These are phyloP conservation scores for Heliamphora exappendiculata DNA, from an alignment of 148 eudicot species.

Conservation along the genomic window DNA sequence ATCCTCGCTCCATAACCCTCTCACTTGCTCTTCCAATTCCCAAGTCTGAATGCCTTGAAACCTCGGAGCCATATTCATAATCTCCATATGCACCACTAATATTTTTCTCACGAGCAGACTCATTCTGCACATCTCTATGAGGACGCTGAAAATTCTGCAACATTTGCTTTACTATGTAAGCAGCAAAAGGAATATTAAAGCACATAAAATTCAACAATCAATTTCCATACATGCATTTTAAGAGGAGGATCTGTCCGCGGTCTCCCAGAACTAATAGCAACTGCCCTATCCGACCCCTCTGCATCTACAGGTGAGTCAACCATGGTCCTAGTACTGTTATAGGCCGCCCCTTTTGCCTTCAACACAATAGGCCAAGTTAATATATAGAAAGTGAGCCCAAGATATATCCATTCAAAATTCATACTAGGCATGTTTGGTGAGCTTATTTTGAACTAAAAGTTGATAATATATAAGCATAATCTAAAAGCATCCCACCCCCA, in stretches of 20 bases:
- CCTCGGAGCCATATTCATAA: conserved; percentile 40
- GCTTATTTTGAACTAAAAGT: not conserved
- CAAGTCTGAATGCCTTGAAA: conserved; percentile 41
- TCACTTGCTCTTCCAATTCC: conserved; percentile 38
- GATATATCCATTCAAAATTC: not conserved
- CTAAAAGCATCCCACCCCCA: too few species aligned
- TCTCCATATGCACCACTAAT: conserved; percentile 44
- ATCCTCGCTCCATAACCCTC: conserved; percentile 31
- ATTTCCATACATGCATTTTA: conserved; percentile 36
- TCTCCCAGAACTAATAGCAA: conserved; percentile 33
- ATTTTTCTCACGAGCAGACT: too few species aligned
- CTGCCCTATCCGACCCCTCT: conserved; percentile 33
- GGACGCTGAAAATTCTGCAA: conserved; percentile 43
- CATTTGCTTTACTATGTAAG: not conserved
- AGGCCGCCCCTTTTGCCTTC: conserved; percentile 46
- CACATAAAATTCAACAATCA: not conserved
- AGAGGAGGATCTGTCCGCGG: conserved; percentile 40
- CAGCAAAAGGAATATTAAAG: not conserved
- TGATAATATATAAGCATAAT: too few species aligned
- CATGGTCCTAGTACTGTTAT: conserved; percentile 28
- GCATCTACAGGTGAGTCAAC: conserved; percentile 35
- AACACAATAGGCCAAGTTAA: conserved; percentile 1
- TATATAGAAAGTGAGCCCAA: conserved; percentile 2
- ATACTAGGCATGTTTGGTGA: not conserved
- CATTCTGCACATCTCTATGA: conserved; percentile 45